phyloP scores from a whole-genome alignment of 139 green algal species.

The Chlamydomonas sphaeroides region DNA sequence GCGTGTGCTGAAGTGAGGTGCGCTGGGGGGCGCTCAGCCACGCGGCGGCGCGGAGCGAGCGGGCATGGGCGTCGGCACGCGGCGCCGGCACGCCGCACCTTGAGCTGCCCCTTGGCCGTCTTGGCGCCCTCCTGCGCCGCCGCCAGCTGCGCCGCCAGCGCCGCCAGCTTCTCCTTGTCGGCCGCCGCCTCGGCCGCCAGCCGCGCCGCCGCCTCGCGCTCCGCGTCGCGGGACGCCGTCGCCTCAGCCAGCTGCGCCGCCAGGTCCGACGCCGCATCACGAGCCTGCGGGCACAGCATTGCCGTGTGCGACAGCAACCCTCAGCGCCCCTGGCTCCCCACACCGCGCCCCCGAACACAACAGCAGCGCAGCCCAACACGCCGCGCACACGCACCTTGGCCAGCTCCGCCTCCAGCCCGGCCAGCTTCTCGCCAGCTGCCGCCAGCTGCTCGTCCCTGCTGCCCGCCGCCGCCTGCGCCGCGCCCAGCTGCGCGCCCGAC shows the following conservation, averaged over 20 bases:
- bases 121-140: background rate
- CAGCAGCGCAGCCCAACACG: too few species aligned
- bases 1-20: too few species aligned
- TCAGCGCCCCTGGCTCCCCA: too few species aligned
- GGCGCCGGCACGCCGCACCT: too few species aligned
- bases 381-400: slow-evolving; percentile 15
- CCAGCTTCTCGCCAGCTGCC: background rate
- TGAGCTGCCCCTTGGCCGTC: slow-evolving; percentile 8
- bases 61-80: too few species aligned
- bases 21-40: too few species aligned
- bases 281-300: background rate
- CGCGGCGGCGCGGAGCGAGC: too few species aligned
- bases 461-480: background rate
- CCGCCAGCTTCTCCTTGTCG: background rate
- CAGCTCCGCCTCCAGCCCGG: background rate
- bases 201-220: background rate
- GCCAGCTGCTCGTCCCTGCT: background rate
- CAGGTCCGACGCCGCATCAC: too few species aligned
- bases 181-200: background rate
- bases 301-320: too few species aligned
- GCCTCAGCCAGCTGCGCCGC: background rate
- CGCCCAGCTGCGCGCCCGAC: slow-evolving; percentile 10
- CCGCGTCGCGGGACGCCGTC: background rate
- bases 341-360: too few species aligned
- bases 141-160: background rate